Evolutionary conservation across 805 yeast species (phyloP), one percentile per base, ranked within the genome.

Genomic region (Cyberlindnera misumaiensis): DNA sequence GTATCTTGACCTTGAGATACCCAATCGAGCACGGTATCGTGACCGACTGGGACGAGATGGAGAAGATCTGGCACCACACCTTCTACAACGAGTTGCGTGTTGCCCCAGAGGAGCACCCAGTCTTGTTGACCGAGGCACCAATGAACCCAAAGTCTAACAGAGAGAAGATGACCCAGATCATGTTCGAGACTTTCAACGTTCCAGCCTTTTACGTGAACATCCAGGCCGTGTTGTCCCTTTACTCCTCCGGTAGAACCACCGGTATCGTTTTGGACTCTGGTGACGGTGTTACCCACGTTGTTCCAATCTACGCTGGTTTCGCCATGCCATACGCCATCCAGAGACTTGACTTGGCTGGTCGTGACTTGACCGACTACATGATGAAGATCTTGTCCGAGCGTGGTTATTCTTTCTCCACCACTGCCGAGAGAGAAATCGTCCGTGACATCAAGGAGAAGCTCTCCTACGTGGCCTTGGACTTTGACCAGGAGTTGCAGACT

Each of bases 21-120:
- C 98, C 98, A 66, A 93, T 90, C 67, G 97, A 93, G 78, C 98
- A 93, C 79, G 98, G 98, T 85, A 88, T 93, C 59, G 97, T 93
- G 53, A 90, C 96, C 73, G 88, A 93, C 88, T 93, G 98, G 98
- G 97, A 90, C 68, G 98, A 93, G 67, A 93, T 93, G 98, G 98
- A 93, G 77, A 90, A 90, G 76, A 93, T 93, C 79, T 93, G 98
- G 98, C 97, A 93, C 73, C 98, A 93, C 80, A 93, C 97, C 60
- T 93, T 93, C 81, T 90, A 89, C 90, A 93, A 93, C 75, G 98
- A 93, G 76, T 83, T 93, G 73, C 87, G 97, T 77, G 97, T 93
- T 68, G 97, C 97, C 45, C 97, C 97, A 72, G 98, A 93, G 74
- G 98, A 93, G 75, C 98, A 93, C 80, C 97, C 97, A 68, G 96